Evolutionary conservation across 2,329 filamentous ascomycete genomes (phyloP).

Genomic region (Ceratocystis harringtonii): DNA sequence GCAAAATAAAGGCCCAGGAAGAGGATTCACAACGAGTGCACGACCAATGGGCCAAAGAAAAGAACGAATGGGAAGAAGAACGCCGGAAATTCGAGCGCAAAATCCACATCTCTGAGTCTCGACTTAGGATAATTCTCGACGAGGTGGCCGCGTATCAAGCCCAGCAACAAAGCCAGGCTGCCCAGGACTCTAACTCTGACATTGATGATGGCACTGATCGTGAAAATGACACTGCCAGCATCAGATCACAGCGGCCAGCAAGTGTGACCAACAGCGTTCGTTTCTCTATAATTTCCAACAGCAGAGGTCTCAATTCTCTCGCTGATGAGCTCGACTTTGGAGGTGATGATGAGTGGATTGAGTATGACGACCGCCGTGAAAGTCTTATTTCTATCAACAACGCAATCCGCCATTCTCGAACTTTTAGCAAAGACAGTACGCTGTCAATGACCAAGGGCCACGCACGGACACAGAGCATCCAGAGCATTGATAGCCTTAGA

Average conservation of each 20-base stretch:
- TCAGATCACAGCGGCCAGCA: conserved; percentile 43
- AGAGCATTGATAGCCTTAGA: conserved; percentile 30
- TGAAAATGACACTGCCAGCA: conserved; percentile 57
- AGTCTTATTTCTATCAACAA: conserved; percentile 39
- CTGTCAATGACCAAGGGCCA: conserved; percentile 32
- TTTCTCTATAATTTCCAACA: conserved; percentile 51
- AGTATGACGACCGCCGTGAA: conserved; percentile 50
- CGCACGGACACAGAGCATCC: conserved; percentile 41
- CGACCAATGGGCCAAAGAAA: conserved; percentile 69
- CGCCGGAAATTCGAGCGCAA: conserved; percentile 69
- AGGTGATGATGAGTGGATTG: conserved; percentile 58
- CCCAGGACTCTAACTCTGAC: conserved; percentile 32
- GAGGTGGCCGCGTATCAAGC: conserved; percentile 64
- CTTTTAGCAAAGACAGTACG: conserved; percentile 42
- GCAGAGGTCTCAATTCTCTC: conserved; percentile 52
- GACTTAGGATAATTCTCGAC: conserved; percentile 69
- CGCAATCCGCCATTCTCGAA: conserved; percentile 35
- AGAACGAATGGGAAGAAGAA: conserved; percentile 70
- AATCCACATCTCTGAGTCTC: conserved; percentile 76
- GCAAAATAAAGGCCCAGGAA: conserved; percentile 62
- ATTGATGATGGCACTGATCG: conserved; percentile 41
- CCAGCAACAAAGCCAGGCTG: conserved; percentile 30
- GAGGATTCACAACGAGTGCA: conserved; percentile 69
- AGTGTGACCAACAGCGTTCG: conserved; percentile 59
- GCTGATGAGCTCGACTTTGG: conserved; percentile 86